Base-by-base conservation (phyloP, 495 filamentous ascomycete genomes). In the Schizothecium vesticola region DNA sequence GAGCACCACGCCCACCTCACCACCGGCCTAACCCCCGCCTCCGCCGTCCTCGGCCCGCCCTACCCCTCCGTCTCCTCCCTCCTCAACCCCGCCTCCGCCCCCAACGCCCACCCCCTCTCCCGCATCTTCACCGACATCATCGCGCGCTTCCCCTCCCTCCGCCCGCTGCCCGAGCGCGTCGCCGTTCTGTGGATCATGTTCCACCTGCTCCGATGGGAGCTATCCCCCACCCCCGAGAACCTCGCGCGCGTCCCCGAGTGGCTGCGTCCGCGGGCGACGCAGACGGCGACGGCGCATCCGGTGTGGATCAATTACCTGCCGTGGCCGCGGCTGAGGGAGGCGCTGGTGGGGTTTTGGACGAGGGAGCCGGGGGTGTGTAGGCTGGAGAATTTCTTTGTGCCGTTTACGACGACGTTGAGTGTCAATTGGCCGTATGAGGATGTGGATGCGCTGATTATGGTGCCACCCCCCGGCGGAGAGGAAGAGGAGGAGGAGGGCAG, bases 41-140 rank as follows among this genome's bases (percentile, higher is more conserved):
- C 86, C 63, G 86, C 88, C 61, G 81, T 94, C 19, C 80, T 89
- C 22, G 92, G 91, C 3, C 92, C 91, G 8, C 79, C 83, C 8
- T 93, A 94, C 73, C 92, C 92, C 8, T 91, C 87, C 66, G 86
- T 94, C 63, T 88, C 89, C 1, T 88, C 90, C 2, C 81, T 94
- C 10, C 82, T 93, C 21, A 89, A 92, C 73, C 90, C 91, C 0
- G 81, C 88, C 61, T 80, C 81, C 36, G 82, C 81, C 68, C 74
- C 77, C 8, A 81, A 84, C 70, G 87, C 88, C 3, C 91, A 94
- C 72, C 90, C 91, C 0, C 81, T 94, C 2, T 93, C 91, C 22
- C 91, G 90, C 70, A 86, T 95, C 10, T 91, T 94, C 72, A 93
- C 90, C 25, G 92, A 94, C 75, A 91, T 95, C 67, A 80, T 94